These are phyloP conservation scores for Schizophyllum amplum DNA, from an alignment of 1,284 basidiomycete species.

Conservation along the genomic window DNA sequence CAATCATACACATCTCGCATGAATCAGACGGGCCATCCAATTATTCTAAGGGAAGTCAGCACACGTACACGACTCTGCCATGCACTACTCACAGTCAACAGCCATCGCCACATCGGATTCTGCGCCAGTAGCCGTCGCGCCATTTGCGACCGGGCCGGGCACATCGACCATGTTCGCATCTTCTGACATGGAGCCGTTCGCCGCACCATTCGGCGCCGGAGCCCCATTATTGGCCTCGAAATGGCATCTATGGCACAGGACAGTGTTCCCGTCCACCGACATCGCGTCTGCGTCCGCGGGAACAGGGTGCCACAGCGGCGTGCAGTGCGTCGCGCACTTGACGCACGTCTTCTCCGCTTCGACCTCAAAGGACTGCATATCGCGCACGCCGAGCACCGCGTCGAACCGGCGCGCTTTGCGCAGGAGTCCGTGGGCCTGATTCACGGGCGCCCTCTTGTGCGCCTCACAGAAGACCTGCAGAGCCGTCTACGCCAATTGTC, in stretches of 20 bases:
- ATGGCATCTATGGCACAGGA: neutral
- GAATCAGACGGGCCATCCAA: too few species aligned
- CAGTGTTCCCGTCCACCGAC: neutral
- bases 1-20: neutral
- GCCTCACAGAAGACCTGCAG: constrained; percentile 77
- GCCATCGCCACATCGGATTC: neutral
- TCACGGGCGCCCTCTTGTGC: constrained; percentile 73
- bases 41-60: too few species aligned
- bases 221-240: neutral
- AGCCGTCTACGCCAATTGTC: constrained; percentile 49
- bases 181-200: neutral
- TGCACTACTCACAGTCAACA: neutral
- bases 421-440: constrained; percentile 72
- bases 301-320: neutral
- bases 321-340: neutral
- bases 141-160: neutral
- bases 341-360: neutral
- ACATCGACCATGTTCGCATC: neutral
- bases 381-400: constrained; percentile 34
- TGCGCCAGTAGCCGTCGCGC: neutral
- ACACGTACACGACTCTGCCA: too few species aligned
- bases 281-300: neutral
- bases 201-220: neutral
- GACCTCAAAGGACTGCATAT: neutral
- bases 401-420: constrained; percentile 83